phyloP scores from a whole-genome alignment of 2,329 filamentous ascomycete genomes.

The Penicillium sumatraense region DNA sequence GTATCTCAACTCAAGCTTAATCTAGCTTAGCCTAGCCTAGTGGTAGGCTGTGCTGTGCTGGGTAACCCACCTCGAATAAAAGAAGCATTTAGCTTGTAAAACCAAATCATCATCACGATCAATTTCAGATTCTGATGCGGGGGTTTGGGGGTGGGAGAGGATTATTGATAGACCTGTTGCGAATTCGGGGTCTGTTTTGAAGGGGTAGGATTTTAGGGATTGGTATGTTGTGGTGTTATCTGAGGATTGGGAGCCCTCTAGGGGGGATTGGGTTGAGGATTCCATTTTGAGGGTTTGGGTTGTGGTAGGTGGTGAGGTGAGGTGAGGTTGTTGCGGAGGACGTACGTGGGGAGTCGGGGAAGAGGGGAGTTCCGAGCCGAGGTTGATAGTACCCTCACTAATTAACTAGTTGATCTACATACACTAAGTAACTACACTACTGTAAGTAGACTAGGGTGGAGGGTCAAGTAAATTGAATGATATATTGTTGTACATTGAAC shows the following conservation, averaged over 20 bases:
- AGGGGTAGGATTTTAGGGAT: slow-evolving; percentile 47
- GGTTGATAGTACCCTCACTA: too few species aligned
- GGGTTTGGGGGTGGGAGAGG: slow-evolving; percentile 46
- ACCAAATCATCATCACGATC: slow-evolving; percentile 46
- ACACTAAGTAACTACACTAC: too few species aligned
- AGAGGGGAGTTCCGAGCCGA: too few species aligned
- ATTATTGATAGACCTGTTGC: slow-evolving; percentile 53
- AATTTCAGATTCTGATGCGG: slow-evolving; percentile 45
- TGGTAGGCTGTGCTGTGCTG: too few species aligned
- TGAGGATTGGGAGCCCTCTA: not conserved
- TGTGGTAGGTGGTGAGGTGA: not conserved
- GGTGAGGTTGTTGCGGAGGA: too few species aligned
- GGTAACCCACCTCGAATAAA: slow-evolving; percentile 48
- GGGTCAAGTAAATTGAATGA: too few species aligned
- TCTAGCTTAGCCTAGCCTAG: too few species aligned
- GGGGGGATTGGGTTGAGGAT: not conserved
- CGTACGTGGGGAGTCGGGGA: too few species aligned
- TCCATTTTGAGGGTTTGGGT: not conserved
- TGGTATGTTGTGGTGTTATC: slow-evolving; percentile 35
- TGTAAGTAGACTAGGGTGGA: too few species aligned
- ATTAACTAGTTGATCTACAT: too few species aligned
- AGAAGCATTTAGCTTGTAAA: slow-evolving; percentile 54
- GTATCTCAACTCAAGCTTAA: too few species aligned
- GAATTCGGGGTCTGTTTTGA: slow-evolving; percentile 49
- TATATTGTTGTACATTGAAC: too few species aligned